These are phyloP conservation scores for Candida awuae DNA, from an alignment of 805 yeast genomes.

Conservation along the genomic window DNA sequence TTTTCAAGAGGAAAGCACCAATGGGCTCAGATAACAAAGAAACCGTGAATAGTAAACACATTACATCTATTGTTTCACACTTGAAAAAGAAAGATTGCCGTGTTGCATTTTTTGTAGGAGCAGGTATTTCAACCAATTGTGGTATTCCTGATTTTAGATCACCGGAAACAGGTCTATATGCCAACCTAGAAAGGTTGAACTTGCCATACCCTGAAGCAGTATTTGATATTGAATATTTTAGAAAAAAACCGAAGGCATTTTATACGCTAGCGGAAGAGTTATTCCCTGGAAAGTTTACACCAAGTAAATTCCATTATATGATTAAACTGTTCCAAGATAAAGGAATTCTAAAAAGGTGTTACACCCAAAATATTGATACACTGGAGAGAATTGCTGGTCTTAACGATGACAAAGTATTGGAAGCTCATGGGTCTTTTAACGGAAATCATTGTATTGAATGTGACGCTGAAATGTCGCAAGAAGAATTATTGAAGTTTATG, in stretches of 20 bases:
- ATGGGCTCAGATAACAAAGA: too few relatives aligned
- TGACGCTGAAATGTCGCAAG: constrained; percentile 40
- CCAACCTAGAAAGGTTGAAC: constrained; percentile 63
- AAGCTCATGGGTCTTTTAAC: constrained; percentile 95
- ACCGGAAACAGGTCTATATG: constrained; percentile 82
- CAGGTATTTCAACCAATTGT: constrained; percentile 88
- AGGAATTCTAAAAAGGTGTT: constrained; percentile 55
- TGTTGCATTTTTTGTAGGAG: constrained; percentile 73
- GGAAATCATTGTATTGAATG: constrained; percentile 78
- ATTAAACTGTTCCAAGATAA: constrained; percentile 61
- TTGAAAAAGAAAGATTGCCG: constrained; percentile 26
- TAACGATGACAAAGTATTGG: constrained; percentile 54
- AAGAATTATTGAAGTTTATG: constrained; percentile 33
- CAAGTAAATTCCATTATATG: constrained; percentile 75
- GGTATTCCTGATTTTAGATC: constrained; percentile 96
- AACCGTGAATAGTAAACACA: too few relatives aligned
- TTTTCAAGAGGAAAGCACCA: too few relatives aligned
- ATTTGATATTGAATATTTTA: constrained; percentile 79
- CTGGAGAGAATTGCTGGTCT: constrained; percentile 83
- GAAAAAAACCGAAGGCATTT: constrained; percentile 72
- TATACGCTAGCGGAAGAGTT: constrained; percentile 76
- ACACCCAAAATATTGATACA: constrained; percentile 92
- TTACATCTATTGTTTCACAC: constrained; percentile 18
- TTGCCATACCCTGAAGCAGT: constrained; percentile 95
- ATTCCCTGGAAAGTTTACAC: constrained; percentile 80